These are phyloP conservation scores for Fusarium sp. DNA, from an alignment of 2,329 filamentous ascomycete genomes.

Conservation along the genomic window DNA sequence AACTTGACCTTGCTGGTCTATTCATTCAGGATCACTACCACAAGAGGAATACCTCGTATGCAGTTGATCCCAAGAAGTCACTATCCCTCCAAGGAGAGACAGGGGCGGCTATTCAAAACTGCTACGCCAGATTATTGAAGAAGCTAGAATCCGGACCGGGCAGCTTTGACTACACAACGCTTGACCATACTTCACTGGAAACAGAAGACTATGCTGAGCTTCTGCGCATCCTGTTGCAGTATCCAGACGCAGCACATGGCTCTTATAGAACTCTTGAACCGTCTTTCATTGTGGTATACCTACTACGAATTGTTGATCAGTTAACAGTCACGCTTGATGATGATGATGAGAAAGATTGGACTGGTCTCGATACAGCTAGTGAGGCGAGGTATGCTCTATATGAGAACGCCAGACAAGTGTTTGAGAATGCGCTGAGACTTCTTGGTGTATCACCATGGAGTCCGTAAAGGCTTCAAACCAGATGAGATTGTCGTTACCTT, in stretches of 20 bases:
- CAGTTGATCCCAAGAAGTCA: conserved; percentile 48
- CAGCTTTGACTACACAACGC: conserved; percentile 9
- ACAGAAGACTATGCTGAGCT: conserved; percentile 37
- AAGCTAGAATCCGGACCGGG: accelerated
- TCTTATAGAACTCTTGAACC: conserved; percentile 74
- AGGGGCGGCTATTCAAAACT: accelerated
- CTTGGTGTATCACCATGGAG: conserved; percentile 48
- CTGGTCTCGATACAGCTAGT: conserved; percentile 56
- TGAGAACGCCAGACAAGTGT: conserved; percentile 51
- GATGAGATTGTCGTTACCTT: accelerated
- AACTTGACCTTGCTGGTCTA: conserved; percentile 23
- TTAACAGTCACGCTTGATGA: conserved; percentile 57
- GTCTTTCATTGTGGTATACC: conserved; percentile 70
- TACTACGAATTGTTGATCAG: conserved; percentile 45
- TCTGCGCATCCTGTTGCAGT: conserved; percentile 68
- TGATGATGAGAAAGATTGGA: conserved; percentile 52
- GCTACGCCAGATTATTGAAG: accelerated
- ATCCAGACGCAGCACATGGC: conserved; percentile 71
- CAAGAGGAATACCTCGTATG: conserved; percentile 37
- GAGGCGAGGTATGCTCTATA: conserved; percentile 68
- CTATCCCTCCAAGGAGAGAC: neutral
- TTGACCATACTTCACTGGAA: conserved; percentile 31
- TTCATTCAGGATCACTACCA: conserved; percentile 42
- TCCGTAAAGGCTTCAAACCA: neutral
- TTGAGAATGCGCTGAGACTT: conserved; percentile 47